Evolutionary conservation across 371 early-diverging fungal genomes (phyloP).

Genomic region (Actinomortierella wolfii): DNA sequence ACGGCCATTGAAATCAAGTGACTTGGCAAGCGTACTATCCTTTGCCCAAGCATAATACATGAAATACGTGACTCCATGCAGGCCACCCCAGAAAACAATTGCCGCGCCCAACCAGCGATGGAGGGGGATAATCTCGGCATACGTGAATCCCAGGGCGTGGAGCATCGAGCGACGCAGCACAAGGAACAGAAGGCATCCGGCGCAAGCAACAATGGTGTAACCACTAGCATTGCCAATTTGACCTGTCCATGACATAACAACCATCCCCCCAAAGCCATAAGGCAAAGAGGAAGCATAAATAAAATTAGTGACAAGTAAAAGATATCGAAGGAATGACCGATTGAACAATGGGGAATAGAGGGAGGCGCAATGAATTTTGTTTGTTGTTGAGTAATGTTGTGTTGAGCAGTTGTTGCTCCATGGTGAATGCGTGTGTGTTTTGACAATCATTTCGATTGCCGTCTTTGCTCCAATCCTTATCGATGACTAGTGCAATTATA

Average conservation of each 20-base stretch:
- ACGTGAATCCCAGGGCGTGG: constrained; percentile 44
- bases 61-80: constrained; percentile 34
- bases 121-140: constrained; percentile 38
- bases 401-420: too few species aligned
- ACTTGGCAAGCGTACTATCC: constrained; percentile 11
- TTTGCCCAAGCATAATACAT: constrained; percentile 15
- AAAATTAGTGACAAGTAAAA: too few species aligned
- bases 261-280: not conserved
- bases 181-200: constrained; percentile 35
- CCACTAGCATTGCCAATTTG: constrained; percentile 23
- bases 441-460: too few species aligned
- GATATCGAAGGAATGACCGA: too few species aligned
- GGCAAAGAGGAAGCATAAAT: not conserved
- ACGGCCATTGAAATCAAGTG: constrained; percentile 22
- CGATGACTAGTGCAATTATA: not conserved
- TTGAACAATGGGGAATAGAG: too few species aligned
- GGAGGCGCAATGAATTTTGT: too few species aligned
- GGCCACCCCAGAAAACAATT: constrained; percentile 30
- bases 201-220: constrained; percentile 28
- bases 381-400: too few species aligned
- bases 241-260: constrained; percentile 3
- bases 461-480: too few species aligned
- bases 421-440: too few species aligned
- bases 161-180: constrained; percentile 47
- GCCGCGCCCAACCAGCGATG: constrained; percentile 42